A percentile compares a stretch with the other conserved stretches of the same genome.
These are phyloP conservation scores for Colletotrichum somersetense DNA, from an alignment of 2,329 filamentous ascomycete genomes.

Conservation along the genomic window DNA sequence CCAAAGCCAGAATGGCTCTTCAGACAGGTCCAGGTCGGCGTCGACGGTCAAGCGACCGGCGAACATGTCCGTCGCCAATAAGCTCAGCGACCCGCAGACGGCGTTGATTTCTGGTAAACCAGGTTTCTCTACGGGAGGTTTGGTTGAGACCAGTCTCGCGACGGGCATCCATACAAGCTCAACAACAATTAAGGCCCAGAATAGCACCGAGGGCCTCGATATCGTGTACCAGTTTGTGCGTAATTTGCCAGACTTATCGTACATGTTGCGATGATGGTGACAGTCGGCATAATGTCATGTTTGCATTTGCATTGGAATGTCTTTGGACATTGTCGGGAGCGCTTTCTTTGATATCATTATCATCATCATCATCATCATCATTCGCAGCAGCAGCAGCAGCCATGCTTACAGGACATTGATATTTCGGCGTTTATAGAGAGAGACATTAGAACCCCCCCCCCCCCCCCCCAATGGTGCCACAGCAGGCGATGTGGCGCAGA, in stretches of 20 bases:
- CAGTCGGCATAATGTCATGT: background rate
- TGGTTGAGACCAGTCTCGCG: conserved; percentile 21
- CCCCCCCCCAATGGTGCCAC: background rate
- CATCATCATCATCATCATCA: conserved; percentile 10
- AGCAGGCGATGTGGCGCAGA: background rate
- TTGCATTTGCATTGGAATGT: background rate
- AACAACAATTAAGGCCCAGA: conserved; percentile 14
- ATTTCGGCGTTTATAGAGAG: conserved; percentile 27
- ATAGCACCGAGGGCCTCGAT: conserved; percentile 48
- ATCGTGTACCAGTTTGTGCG: conserved; percentile 52
- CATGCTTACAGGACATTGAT: conserved; percentile 19
- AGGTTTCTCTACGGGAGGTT: conserved; percentile 20
- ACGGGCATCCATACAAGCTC: conserved; percentile 17
- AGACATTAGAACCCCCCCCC: conserved; percentile 5
- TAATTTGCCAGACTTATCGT: conserved; percentile 59
- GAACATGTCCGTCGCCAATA: background rate
- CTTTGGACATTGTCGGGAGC: background rate
- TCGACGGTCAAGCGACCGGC: conserved; percentile 29
- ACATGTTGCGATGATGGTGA: conserved; percentile 56
- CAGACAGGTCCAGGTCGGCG: conserved; percentile 25
- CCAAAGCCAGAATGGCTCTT: conserved; percentile 22
- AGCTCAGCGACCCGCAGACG: conserved; percentile 20
- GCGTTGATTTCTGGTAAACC: conserved; percentile 23
- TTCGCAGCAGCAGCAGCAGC: background rate
- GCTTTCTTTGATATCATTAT: conserved; percentile 14